Evolutionary conservation across 805 yeast genomes (phyloP).

Genomic region (Komagataella pseudopastoris): DNA sequence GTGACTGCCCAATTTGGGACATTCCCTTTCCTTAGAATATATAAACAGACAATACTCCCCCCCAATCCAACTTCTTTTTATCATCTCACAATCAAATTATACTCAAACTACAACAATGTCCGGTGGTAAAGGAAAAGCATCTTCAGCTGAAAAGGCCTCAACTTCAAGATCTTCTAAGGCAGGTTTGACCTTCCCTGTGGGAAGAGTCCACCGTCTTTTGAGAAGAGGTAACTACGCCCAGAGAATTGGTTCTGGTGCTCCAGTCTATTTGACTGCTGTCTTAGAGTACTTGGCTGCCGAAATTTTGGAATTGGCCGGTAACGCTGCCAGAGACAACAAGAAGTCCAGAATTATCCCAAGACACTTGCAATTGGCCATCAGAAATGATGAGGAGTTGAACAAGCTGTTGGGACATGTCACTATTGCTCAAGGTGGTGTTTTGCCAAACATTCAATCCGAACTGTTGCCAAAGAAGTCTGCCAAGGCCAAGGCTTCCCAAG

Average conservation of each 20-base stretch:
- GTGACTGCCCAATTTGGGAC: not conserved
- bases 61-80: not conserved
- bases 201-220: slow-evolving; percentile 94
- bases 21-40: not conserved
- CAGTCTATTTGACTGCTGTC: slow-evolving; percentile 94
- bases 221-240: slow-evolving; percentile 98
- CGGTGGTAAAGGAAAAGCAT: slow-evolving; percentile 89
- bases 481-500: slow-evolving; percentile 43
- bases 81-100: not conserved
- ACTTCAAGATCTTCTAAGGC: slow-evolving; percentile 98
- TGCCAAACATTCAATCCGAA: slow-evolving; percentile 93
- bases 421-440: slow-evolving; percentile 96
- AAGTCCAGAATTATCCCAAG: slow-evolving; percentile 98
- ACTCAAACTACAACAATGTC: slow-evolving; percentile 22
- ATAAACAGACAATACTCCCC: slow-evolving; percentile 1
- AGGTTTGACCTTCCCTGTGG: slow-evolving; percentile 98
- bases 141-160: slow-evolving; percentile 87
- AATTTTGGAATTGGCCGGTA: slow-evolving; percentile 96
- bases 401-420: slow-evolving; percentile 88
- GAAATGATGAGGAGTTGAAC: slow-evolving; percentile 97
- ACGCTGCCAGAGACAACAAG: slow-evolving; percentile 97
- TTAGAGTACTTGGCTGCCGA: slow-evolving; percentile 96
- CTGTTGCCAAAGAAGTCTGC: slow-evolving; percentile 57
- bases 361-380: slow-evolving; percentile 91
- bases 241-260: slow-evolving; percentile 99